Percentiles rank a stretch among this genome's conserved stretches.
phyloP scores from a whole-genome alignment of 2,329 filamentous ascomycete species.

The Colletotrichum cuscutae region DNA sequence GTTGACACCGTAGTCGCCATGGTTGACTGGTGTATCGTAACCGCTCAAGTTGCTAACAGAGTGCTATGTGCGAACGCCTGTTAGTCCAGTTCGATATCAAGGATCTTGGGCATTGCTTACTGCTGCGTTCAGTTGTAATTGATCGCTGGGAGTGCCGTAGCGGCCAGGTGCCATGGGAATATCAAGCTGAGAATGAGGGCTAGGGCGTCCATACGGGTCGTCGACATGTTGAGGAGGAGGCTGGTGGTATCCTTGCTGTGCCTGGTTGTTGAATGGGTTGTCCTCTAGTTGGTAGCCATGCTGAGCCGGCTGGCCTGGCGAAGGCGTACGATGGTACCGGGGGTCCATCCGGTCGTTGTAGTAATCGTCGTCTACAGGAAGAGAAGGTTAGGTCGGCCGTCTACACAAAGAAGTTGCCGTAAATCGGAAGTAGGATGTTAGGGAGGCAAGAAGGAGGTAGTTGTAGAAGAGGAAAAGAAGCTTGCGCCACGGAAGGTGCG shows the following conservation, averaged over 20 bases:
- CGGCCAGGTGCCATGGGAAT: conserved; percentile 43
- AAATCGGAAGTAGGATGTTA: neutral
- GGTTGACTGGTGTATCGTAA: conserved; percentile 56
- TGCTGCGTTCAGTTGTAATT: conserved; percentile 84
- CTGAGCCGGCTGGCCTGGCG: conserved; percentile 78
- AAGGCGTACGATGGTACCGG: conserved; percentile 73
- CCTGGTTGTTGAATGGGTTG: conserved; percentile 68
- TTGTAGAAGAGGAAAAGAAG: conserved; percentile 1
- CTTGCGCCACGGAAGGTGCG: conserved; percentile 29
- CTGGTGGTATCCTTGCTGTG: conserved; percentile 42
- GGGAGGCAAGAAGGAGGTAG: conserved; percentile 23
- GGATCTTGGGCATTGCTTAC: conserved; percentile 62
- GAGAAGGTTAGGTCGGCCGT: conserved; percentile 37
- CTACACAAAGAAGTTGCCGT: neutral
- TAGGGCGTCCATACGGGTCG: conserved; percentile 71
- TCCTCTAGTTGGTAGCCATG: conserved; percentile 87
- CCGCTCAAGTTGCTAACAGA: conserved; percentile 60
- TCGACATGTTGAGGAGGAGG: conserved; percentile 65
- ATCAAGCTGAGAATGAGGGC: conserved; percentile 20
- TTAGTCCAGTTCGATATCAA: neutral
- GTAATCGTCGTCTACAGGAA: conserved; percentile 65
- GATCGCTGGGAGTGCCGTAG: conserved; percentile 73
- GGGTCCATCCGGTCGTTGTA: conserved; percentile 70
- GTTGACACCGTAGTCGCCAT: conserved; percentile 78
- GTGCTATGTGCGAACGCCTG: conserved; percentile 49